These are phyloP conservation scores for Leishmania turanica DNA, from an alignment of 208 protist species.

Conservation along the genomic window DNA sequence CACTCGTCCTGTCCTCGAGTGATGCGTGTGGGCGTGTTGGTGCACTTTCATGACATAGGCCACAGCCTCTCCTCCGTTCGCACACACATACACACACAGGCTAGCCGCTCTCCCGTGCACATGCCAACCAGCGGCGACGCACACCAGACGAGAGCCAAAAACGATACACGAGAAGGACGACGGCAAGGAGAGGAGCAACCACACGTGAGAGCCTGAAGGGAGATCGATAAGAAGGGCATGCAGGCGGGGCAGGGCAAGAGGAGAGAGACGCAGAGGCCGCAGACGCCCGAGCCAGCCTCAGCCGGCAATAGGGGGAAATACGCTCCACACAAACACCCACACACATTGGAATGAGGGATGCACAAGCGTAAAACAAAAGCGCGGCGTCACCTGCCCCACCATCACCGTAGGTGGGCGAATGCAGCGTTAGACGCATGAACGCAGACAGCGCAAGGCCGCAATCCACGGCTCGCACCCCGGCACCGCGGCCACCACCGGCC, in stretches of 20 bases:
- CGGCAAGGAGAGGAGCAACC: not conserved
- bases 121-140: not conserved
- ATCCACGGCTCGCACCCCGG: not conserved
- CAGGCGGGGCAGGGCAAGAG: not conserved
- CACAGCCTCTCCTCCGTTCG: not conserved
- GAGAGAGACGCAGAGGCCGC: not conserved
- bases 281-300: not conserved
- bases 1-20: not conserved
- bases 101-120: not conserved
- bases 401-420: not conserved
- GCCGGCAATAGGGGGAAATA: not conserved
- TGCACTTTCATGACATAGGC: not conserved
- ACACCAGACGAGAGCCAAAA: not conserved
- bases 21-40: not conserved
- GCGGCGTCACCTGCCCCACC: not conserved
- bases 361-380: constrained; percentile 5
- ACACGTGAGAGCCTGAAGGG: not conserved
- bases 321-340: not conserved
- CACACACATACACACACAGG: not conserved
- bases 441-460: not conserved
- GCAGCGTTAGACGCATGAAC: too few relatives aligned
- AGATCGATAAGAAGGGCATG: not conserved
- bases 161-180: not conserved
- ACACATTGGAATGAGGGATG: not conserved
- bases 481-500: too few relatives aligned